Conservation (phyloP, 2,329 filamentous ascomycete genomes). For the Cryphonectria carpinicola region DNA sequence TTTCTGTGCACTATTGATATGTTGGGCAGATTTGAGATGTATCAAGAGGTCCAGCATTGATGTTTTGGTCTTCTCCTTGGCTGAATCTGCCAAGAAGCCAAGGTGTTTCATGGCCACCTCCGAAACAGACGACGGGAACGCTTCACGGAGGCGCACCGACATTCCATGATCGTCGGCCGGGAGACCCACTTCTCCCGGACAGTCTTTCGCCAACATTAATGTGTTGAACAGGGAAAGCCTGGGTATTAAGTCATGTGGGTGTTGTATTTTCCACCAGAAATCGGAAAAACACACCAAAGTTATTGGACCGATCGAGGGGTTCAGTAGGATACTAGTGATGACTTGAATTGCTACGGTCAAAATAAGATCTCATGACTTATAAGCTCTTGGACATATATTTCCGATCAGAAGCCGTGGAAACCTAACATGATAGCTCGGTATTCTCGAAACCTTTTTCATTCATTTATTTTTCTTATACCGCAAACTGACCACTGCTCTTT, state of each 20-base stretch:
- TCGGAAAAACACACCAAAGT: not conserved
- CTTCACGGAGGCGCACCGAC: slow-evolving; percentile 10
- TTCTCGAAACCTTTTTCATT: not conserved
- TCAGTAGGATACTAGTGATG: too few relatives aligned
- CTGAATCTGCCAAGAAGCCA: slow-evolving; percentile 22
- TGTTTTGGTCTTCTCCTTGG: not conserved
- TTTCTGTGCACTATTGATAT: not conserved
- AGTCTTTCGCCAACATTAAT: not conserved
- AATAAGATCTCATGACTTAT: not conserved
- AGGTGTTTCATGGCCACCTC: slow-evolving; percentile 17
- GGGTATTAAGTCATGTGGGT: too few relatives aligned
- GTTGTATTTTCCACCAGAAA: not conserved
- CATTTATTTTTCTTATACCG: not conserved
- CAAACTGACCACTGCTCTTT: not conserved
- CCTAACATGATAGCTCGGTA: not conserved
- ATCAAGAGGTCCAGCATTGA: not conserved
- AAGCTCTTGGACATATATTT: too few relatives aligned
- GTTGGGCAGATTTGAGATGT: not conserved
- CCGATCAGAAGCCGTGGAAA: not conserved
- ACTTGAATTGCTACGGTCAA: not conserved
- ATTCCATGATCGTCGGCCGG: not conserved
- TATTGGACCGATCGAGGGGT: not conserved
- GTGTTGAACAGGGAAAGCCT: not conserved
- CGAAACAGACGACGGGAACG: slow-evolving; percentile 15
- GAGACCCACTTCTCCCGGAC: not conserved